phyloP scores from a whole-genome alignment of 768 basidiomycete species.

The Psilocybe cubensis region DNA sequence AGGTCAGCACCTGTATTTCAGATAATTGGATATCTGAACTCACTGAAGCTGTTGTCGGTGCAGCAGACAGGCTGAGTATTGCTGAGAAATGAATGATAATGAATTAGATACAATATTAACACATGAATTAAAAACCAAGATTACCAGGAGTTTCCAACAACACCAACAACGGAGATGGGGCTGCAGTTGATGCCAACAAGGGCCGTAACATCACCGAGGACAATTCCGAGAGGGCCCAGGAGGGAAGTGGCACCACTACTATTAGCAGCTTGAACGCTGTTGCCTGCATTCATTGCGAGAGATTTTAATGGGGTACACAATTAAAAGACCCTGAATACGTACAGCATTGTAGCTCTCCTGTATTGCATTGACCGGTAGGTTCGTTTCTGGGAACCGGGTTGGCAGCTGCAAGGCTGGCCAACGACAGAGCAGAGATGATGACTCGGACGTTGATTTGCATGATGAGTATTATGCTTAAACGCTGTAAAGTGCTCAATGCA shows the following conservation, averaged over 20 bases:
- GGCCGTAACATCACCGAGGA: not conserved
- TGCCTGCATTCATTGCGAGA: not conserved
- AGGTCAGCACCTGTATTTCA: not conserved
- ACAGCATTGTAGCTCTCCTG: slow-evolving; percentile 2
- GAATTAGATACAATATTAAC: not conserved
- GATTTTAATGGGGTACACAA: not conserved
- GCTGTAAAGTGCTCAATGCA: not conserved
- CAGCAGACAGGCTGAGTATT: slow-evolving; percentile 4
- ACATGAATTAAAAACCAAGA: not conserved
- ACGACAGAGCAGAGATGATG: slow-evolving; percentile 9
- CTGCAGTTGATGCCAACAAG: slow-evolving; percentile 1
- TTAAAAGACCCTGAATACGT: not conserved
- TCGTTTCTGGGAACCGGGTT: slow-evolving; percentile 3
- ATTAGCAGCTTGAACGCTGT: not conserved
- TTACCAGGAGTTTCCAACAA: slow-evolving; percentile 1
- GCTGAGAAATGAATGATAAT: not conserved
- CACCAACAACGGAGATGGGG: slow-evolving; percentile 1
- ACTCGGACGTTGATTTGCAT: slow-evolving; percentile 6
- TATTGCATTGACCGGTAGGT: not conserved
- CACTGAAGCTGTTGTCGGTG: slow-evolving; percentile 3
- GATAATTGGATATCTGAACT: not conserved
- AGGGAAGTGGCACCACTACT: not conserved
- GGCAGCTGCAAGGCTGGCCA: slow-evolving; percentile 17
- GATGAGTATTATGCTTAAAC: not conserved
- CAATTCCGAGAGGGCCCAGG: not conserved